Evolutionary conservation across 177 flowering plant genomes (phyloP).

Genomic region (Vitis hybrid): DNA sequence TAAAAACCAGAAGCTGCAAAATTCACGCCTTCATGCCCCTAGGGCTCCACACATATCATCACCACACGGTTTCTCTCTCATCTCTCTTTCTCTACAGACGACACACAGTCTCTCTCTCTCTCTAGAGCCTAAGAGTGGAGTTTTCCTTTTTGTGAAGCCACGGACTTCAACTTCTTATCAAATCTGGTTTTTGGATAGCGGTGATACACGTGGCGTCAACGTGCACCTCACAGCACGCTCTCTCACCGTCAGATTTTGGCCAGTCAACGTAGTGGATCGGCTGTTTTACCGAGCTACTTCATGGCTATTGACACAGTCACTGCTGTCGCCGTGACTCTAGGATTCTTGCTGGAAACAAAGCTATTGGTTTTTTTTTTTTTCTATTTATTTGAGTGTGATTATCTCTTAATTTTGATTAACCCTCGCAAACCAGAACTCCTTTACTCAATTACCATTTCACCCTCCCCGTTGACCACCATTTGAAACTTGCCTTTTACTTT

Average conservation of each 20-base stretch:
- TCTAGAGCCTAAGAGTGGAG: neutral
- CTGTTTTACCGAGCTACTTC: too few species aligned
- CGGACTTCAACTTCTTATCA: slow-evolving; percentile 40
- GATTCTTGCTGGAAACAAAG: neutral
- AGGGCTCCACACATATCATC: too few species aligned
- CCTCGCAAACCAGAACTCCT: too few species aligned
- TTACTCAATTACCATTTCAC: too few species aligned
- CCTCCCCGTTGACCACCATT: too few species aligned
- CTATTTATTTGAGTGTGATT: too few species aligned
- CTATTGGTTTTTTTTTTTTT: neutral
- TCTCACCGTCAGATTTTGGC: neutral
- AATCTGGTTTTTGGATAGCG: slow-evolving; percentile 31
- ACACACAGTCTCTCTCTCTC: slow-evolving; percentile 26
- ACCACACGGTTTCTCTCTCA: slow-evolving; percentile 23
- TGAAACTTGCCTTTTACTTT: too few species aligned
- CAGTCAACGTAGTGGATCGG: too few species aligned
- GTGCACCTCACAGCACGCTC: too few species aligned
- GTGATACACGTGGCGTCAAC: neutral
- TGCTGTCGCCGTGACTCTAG: neutral
- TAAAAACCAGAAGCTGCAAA: neutral
- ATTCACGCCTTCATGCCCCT: too few species aligned
- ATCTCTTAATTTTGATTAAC: too few species aligned
- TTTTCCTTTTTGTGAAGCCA: neutral
- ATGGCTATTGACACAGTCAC: too few species aligned
- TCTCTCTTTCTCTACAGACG: neutral